phyloP scores from a whole-genome alignment of 345 rosid genomes.

The Alliaria petiolata region DNA sequence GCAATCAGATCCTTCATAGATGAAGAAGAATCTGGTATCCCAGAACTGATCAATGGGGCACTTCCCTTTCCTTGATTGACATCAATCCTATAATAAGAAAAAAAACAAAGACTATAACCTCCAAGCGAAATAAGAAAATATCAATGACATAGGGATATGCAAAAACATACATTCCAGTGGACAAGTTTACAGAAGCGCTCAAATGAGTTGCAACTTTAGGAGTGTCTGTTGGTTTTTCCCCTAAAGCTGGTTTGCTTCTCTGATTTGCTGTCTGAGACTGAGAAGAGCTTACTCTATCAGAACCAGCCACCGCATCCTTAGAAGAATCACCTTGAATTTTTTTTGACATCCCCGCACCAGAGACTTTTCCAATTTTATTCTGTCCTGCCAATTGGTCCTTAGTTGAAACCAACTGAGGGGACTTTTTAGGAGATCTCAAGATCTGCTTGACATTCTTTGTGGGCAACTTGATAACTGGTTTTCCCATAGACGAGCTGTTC shows the following conservation, averaged over 20 bases:
- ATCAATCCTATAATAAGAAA: slow-evolving; percentile 40
- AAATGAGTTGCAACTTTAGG: slow-evolving; percentile 43
- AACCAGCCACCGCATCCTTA: slow-evolving; percentile 37
- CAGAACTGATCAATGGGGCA: slow-evolving; percentile 39
- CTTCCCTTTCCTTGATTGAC: slow-evolving; percentile 39
- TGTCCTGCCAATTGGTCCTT: slow-evolving; percentile 41
- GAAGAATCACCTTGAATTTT: slow-evolving; percentile 40
- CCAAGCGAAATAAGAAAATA: not conserved
- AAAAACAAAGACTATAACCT: slow-evolving; percentile 3
- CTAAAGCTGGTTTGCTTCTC: slow-evolving; percentile 45
- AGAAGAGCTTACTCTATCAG: slow-evolving; percentile 39
- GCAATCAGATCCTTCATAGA: slow-evolving; percentile 91
- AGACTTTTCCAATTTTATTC: slow-evolving; percentile 38
- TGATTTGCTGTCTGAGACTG: slow-evolving; percentile 43
- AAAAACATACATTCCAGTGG: slow-evolving; percentile 42
- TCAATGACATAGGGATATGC: slow-evolving; percentile 11
- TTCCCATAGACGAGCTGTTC: slow-evolving; percentile 30
- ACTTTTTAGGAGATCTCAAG: slow-evolving; percentile 48
- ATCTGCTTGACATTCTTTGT: slow-evolving; percentile 37
- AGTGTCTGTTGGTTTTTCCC: slow-evolving; percentile 46
- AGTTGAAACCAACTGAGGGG: slow-evolving; percentile 38
- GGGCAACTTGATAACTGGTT: slow-evolving; percentile 37
- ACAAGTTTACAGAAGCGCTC: slow-evolving; percentile 39
- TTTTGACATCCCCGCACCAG: slow-evolving; percentile 39
- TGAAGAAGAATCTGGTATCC: slow-evolving; percentile 52